Percentiles rank a stretch among this genome's conserved stretches.
Evolutionary conservation across 2,329 filamentous ascomycete species (phyloP).

Genomic region (Microsporum ferrugineum): DNA sequence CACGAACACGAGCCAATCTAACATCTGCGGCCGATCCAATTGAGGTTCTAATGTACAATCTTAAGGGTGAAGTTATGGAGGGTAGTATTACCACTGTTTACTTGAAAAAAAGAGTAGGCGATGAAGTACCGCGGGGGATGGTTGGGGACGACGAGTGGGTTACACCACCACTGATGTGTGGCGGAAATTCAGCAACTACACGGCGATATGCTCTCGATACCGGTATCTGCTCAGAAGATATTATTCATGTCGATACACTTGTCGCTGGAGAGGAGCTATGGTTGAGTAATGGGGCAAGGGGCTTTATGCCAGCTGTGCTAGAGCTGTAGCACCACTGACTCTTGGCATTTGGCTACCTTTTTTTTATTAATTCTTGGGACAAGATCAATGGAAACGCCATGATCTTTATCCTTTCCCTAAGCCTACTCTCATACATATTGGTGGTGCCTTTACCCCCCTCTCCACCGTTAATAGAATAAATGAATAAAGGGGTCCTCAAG

Average conservation of each 20-base stretch:
- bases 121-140: background rate
- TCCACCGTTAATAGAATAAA: too few relatives aligned
- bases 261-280: slow-evolving; percentile 66
- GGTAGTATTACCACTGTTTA: slow-evolving; percentile 74
- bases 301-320: slow-evolving; percentile 47
- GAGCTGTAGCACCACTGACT: background rate
- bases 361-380: background rate
- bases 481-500: background rate
- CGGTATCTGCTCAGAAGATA: slow-evolving; percentile 55
- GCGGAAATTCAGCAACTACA: slow-evolving; percentile 73
- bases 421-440: background rate
- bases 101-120: slow-evolving; percentile 49
- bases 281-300: slow-evolving; percentile 78
- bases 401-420: background rate
- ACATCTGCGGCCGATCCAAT: slow-evolving; percentile 31
- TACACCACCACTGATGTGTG: slow-evolving; percentile 64
- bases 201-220: slow-evolving; percentile 69
- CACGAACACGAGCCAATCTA: slow-evolving; percentile 52
- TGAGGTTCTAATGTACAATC: slow-evolving; percentile 68
- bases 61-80: slow-evolving; percentile 62
- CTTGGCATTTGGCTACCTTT: background rate
- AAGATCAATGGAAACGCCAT: background rate
- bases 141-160: slow-evolving; percentile 50
- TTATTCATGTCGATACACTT: slow-evolving; percentile 49
- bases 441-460: background rate